Conservation (phyloP, 2,329 filamentous ascomycete species). For the Pseudogymnoascus sp. region DNA sequence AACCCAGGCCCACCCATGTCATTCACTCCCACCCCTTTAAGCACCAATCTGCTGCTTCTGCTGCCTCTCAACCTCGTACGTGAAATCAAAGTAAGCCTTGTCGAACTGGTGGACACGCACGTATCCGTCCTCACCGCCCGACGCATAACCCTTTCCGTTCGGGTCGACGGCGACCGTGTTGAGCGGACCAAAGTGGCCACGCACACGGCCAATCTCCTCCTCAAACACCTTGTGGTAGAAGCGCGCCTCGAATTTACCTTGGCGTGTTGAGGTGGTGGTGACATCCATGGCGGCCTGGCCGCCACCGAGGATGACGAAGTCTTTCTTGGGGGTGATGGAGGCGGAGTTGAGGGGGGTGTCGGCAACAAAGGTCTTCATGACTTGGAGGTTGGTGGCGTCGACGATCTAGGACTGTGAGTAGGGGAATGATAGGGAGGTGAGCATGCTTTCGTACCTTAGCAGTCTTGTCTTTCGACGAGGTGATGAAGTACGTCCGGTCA, state of each 20-base stretch:
- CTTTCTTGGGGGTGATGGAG: constrained; percentile 87
- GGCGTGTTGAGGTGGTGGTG: constrained; percentile 83
- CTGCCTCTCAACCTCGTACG: constrained; percentile 97
- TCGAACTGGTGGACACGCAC: constrained; percentile 98
- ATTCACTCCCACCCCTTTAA: constrained; percentile 14
- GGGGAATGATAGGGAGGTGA: background rate
- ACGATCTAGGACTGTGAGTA: constrained; percentile 50
- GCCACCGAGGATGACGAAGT: constrained; percentile 95
- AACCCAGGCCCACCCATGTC: constrained; percentile 4
- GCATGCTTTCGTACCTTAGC: constrained; percentile 56
- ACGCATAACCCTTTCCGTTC: constrained; percentile 84
- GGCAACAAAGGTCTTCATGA: constrained; percentile 84
- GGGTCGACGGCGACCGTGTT: constrained; percentile 96
- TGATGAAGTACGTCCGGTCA: constrained; percentile 97
- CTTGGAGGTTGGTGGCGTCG: constrained; percentile 74
- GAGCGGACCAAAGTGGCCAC: constrained; percentile 91
- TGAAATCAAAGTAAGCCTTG: constrained; percentile 96
- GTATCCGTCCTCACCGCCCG: constrained; percentile 96
- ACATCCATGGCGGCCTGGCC: constrained; percentile 99
- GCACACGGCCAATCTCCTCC: constrained; percentile 94
- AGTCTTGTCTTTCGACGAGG: constrained; percentile 94
- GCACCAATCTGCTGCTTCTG: constrained; percentile 21
- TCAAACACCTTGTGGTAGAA: constrained; percentile 99
- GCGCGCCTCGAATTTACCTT: constrained; percentile 98
- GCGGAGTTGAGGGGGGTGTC: constrained; percentile 97